Evolutionary conservation across 768 basidiomycete species (phyloP), one percentile per base, ranked within the genome.

Genomic region (Hygrocybe punicea): DNA sequence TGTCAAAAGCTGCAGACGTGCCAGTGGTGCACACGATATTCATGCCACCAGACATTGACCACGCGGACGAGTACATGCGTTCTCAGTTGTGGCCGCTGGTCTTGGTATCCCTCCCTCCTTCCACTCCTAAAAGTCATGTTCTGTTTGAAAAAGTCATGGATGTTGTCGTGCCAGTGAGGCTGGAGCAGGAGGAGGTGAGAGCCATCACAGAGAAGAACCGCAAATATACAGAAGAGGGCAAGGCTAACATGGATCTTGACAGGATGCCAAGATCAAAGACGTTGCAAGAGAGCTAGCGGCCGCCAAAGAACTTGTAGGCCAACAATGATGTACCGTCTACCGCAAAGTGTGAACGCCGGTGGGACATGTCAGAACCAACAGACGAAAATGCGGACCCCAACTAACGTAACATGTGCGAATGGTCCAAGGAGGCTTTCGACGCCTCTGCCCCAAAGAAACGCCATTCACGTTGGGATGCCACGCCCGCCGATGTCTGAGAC

Each of bases 381-480:
- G 84, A 88, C 64, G 85, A 89, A 69, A 87, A 85, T 60, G 72
- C 81, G 19, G 83, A 86, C 63, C 82, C 83, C 34, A 84, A 84
- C 53, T 77, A 79, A 69, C 72, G 68, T 59, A 81, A 82, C 58
- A 77, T 73, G 2, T 85, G 82, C 39, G 85, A 89, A 67, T 89
- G 87, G 85, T 85, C 85, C 6, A 86, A 89, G 69, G 84, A 91
- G 64, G 83, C 85, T 55, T 70, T 84, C 25, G 90, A 90, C 51
- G 81, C 79, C 24, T 83, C 87, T 55, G 85, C 86, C 23, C 85
- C 91, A 44, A 94, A 91, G 75, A 96, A 96, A 74, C 87, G 92
- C 58, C 86, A 92, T 62, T 98, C 95, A 55, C 82, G 96, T 47
- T 98, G 96, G 96, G 96, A 98, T 71, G 93, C 93, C 51, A 84